Evolutionary conservation across 73 alveolate genomes (phyloP).

Genomic region (Symbiodinium natans): DNA sequence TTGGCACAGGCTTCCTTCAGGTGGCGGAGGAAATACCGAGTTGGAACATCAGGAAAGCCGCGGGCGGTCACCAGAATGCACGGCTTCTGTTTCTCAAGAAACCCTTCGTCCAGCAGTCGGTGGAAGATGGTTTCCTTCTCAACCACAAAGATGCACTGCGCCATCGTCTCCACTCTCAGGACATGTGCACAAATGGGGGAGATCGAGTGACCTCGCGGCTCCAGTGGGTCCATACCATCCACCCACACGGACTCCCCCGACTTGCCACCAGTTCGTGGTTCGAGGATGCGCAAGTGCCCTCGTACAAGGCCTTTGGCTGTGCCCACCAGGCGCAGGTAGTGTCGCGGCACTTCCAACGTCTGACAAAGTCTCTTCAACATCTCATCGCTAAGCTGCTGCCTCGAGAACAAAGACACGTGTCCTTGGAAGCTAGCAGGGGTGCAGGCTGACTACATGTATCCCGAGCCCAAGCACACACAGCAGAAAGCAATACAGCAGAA

Average conservation of each 20-base stretch:
- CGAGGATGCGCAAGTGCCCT: conserved; percentile 67
- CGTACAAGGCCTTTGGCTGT: conserved; percentile 91
- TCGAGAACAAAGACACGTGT: conserved; percentile 39
- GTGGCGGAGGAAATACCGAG: conserved; percentile 64
- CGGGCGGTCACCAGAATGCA: conserved; percentile 83
- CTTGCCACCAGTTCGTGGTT: conserved; percentile 39
- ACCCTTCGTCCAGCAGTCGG: conserved; percentile 65
- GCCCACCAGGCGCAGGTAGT: conserved; percentile 56
- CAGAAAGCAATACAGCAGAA: not conserved
- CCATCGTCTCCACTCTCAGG: conserved; percentile 59
- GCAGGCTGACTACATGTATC: too few species aligned
- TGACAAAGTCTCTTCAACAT: conserved; percentile 61
- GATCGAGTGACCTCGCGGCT: conserved; percentile 89
- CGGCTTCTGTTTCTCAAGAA: conserved; percentile 65
- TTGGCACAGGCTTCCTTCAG: conserved; percentile 26
- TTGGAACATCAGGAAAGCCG: conserved; percentile 81
- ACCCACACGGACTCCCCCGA: conserved; percentile 61
- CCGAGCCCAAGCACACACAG: too few species aligned
- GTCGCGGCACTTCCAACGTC: conserved; percentile 69
- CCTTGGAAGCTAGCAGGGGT: too few species aligned
- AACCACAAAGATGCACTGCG: conserved; percentile 42
- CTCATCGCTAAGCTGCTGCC: conserved; percentile 77
- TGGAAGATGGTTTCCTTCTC: conserved; percentile 83
- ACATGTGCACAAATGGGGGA: conserved; percentile 66
- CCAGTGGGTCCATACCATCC: conserved; percentile 82